Conservation (phyloP, 352 stramenopile species). For the Pythium inflatum region DNA sequence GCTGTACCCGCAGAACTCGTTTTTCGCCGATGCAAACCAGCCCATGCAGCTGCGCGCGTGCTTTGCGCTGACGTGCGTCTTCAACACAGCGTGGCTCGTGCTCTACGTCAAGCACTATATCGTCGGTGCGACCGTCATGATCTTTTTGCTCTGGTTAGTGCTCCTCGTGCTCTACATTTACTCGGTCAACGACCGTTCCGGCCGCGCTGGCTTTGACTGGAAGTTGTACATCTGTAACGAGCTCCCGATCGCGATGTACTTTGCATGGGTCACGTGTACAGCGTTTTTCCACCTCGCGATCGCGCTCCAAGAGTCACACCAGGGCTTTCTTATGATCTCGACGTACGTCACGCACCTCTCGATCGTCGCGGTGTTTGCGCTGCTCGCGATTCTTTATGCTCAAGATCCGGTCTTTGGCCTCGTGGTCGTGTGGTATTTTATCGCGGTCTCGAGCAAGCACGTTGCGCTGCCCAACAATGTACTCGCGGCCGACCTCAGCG, state of each 20-base stretch:
- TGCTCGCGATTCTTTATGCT: constrained; percentile 63
- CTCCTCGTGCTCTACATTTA: constrained; percentile 80
- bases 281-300: constrained; percentile 73
- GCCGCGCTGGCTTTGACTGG: constrained; percentile 60
- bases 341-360: constrained; percentile 70
- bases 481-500: constrained; percentile 53
- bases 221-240: constrained; percentile 75
- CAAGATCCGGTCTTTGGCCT: constrained; percentile 66
- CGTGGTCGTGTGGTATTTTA: constrained; percentile 73
- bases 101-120: constrained; percentile 61
- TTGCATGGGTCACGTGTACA: constrained; percentile 74
- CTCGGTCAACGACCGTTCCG: constrained; percentile 73
- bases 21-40: constrained; percentile 74
- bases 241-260: constrained; percentile 75
- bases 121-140: constrained; percentile 58
- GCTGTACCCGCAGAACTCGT: constrained; percentile 62
- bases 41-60: constrained; percentile 63
- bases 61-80: constrained; percentile 67
- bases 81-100: constrained; percentile 72
- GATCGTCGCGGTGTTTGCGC: constrained; percentile 60
- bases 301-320: constrained; percentile 59
- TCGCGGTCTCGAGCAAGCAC: constrained; percentile 63
- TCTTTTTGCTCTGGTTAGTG: constrained; percentile 73
- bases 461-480: constrained; percentile 48
- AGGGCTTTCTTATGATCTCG: constrained; percentile 54